Conservation (phyloP, 805 yeast genomes). For the Wickerhamomyces alni region DNA sequence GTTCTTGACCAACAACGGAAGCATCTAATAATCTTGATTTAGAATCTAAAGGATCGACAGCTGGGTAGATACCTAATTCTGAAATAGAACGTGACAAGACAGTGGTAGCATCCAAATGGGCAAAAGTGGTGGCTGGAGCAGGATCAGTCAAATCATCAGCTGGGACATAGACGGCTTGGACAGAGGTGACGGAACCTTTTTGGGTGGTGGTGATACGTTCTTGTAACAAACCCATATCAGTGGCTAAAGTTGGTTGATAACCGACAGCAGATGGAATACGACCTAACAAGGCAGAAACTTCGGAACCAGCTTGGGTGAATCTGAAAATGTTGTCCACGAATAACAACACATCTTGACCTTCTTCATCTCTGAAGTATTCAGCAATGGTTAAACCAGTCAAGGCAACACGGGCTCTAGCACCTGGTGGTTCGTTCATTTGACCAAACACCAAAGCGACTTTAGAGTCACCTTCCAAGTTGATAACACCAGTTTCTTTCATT, state of each 20-base stretch:
- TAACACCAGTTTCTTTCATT: constrained; percentile 99
- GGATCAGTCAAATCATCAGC: constrained; percentile 99
- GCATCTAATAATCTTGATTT: constrained; percentile 98
- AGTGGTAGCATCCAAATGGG: constrained; percentile 99
- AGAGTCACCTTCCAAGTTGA: constrained; percentile 98
- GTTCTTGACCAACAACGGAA: constrained; percentile 97
- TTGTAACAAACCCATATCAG: constrained; percentile 99
- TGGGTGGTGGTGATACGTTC: constrained; percentile 99
- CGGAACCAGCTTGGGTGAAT: constrained; percentile 99
- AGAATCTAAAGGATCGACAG: constrained; percentile 99
- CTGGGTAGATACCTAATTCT: constrained; percentile 99
- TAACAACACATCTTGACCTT: constrained; percentile 99
- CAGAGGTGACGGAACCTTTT: constrained; percentile 99
- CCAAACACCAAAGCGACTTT: constrained; percentile 99
- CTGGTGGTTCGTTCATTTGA: constrained; percentile 99
- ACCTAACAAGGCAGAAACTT: constrained; percentile 98
- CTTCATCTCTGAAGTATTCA: constrained; percentile 99
- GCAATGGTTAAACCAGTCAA: constrained; percentile 99
- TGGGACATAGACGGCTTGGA: constrained; percentile 99
- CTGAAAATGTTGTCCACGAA: constrained; percentile 99
- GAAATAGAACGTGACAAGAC: constrained; percentile 99
- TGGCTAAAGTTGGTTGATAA: constrained; percentile 99
- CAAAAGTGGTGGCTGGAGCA: constrained; percentile 99
- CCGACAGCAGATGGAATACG: constrained; percentile 99
- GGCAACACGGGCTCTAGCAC: constrained; percentile 99